These are phyloP conservation scores for Ceratorhiza oryzae-sativae DNA, from an alignment of 1,284 basidiomycete genomes.

Conservation along the genomic window DNA sequence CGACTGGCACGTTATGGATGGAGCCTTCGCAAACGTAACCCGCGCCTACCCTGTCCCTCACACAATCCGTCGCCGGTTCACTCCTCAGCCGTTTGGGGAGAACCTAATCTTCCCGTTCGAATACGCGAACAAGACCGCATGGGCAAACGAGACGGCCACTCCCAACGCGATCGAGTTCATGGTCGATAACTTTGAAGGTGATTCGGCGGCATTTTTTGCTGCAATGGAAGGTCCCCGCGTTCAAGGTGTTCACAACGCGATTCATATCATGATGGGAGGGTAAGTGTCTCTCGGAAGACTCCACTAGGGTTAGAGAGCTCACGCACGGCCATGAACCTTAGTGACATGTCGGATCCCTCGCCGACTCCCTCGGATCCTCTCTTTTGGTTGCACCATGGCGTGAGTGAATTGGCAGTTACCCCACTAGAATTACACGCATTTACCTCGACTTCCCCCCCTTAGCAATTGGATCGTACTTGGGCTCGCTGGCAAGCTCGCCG, in stretches of 20 bases:
- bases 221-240: conserved; percentile 36
- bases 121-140: conserved; percentile 28
- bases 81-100: conserved; percentile 37
- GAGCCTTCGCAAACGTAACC: conserved; percentile 35
- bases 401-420: not conserved
- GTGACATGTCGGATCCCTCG: conserved; percentile 35
- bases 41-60: conserved; percentile 41
- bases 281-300: not conserved
- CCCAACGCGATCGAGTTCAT: conserved; percentile 36
- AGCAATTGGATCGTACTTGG: conserved; percentile 38
- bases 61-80: conserved; percentile 31
- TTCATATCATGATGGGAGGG: conserved; percentile 37
- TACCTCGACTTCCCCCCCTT: not conserved
- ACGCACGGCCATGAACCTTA: conserved; percentile 1
- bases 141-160: conserved; percentile 37
- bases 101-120: conserved; percentile 40
- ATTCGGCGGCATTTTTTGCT: conserved; percentile 33
- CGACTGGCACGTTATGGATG: conserved; percentile 36
- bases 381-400: conserved; percentile 34
- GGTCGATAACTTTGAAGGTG: conserved; percentile 35
- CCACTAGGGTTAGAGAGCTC: not conserved
- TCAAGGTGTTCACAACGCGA: conserved; percentile 38
- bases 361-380: conserved; percentile 32
- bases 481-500: conserved; percentile 36
- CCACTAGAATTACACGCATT: too few relatives aligned